Evolutionary conservation across 495 filamentous ascomycete genomes (phyloP), one percentile per base, ranked within the genome.

Genomic region (Amphirosellinia nigrospora): DNA sequence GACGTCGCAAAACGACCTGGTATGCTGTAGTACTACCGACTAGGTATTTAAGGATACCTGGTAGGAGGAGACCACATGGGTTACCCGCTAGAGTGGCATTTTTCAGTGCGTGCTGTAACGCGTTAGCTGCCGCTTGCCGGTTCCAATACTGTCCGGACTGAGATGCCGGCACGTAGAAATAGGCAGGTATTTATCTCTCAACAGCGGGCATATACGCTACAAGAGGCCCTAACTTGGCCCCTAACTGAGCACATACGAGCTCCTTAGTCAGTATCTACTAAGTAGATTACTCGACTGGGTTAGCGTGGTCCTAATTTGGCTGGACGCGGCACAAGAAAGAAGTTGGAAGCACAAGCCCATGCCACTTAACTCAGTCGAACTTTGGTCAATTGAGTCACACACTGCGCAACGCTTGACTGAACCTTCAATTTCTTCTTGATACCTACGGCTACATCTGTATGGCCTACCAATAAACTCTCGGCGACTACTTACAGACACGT

Each of bases 1-100:
- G 46, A 65, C 62, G 63, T 65, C 63, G 63, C 63, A 65, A 65
- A 48, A 64, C 61, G 15, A 28, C 23, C 32, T 8, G 21, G 36
- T 28, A n/a, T 8, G 53, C 53, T 21, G 34, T 38, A 39, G n/a
- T 30, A 56, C 52, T 28, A 4, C 16, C 15, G 16, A 45, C 19
- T 58, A 34, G 21, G 8, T 52, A 52, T 5, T n/a, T 28, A 52
- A n/a, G n/a, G n/a, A n/a, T n/a, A n/a, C n/a, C n/a, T n/a, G 21
- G 19, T 16, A 1, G 13, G 39, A 10, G 8, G 3, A 38, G 36
- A 6, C 8, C 36, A 38, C 9, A 13, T 41, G 39, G 11, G 7
- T 8, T 48, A 21, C 16, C 43, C 7, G 45, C 45, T 48, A 48
- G 45, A 48, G 45, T n/a, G 26, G 30, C 50, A 53, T 11, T 26